Evolutionary conservation across 352 stramenopile genomes (phyloP).

Genomic region (Stramenopiles sp.): DNA sequence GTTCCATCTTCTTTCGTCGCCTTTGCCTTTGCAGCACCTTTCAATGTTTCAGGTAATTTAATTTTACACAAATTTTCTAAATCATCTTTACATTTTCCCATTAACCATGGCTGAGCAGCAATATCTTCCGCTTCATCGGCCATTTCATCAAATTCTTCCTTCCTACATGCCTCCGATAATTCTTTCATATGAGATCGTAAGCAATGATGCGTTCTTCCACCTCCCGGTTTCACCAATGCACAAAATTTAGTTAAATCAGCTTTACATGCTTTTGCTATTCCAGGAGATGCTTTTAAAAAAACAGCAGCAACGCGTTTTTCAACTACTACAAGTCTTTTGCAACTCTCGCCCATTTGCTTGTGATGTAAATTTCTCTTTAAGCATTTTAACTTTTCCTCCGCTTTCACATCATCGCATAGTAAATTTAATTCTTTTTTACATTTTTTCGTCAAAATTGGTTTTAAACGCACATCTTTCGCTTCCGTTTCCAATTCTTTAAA

Average conservation of each 20-base stretch:
- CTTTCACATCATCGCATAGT: neutral
- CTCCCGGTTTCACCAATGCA: neutral
- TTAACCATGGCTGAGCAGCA: neutral
- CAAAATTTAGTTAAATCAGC: neutral
- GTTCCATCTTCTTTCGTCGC: neutral
- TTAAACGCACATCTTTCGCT: neutral
- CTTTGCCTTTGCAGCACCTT: too few relatives aligned
- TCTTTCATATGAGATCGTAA: neutral
- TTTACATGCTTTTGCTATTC: neutral
- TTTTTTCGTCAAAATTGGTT: neutral
- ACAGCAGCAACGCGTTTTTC: neutral
- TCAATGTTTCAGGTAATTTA: neutral
- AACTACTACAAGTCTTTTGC: neutral
- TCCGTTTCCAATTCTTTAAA: neutral
- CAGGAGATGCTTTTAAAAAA: neutral
- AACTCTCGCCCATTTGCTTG: neutral
- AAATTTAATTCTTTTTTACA: neutral
- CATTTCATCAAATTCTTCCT: neutral
- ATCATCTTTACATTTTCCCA: neutral
- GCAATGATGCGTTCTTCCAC: neutral
- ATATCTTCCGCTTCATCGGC: neutral
- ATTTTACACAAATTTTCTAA: conserved; percentile 4
- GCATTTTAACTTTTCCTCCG: neutral
- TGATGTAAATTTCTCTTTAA: neutral
- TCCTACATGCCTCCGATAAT: neutral